Evolutionary conservation across 176 grass and related monocot species (phyloP).

Genomic region (Triticum dicoccoides): DNA sequence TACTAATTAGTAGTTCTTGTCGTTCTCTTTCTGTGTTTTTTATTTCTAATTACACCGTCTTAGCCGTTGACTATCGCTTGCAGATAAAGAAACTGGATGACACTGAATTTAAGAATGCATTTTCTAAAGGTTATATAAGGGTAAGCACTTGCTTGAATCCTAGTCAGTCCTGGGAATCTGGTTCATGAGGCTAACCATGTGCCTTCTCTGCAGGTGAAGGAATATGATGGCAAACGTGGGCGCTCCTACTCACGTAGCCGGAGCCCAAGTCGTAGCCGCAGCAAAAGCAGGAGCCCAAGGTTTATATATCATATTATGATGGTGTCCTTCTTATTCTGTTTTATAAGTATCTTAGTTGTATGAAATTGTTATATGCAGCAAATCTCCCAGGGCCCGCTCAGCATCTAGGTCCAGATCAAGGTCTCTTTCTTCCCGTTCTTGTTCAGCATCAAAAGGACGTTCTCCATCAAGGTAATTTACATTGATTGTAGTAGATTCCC

Average conservation of each 20-base stretch:
- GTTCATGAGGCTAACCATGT: background rate
- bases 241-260: conserved; percentile 55
- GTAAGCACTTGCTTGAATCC: conserved; percentile 34
- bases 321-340: background rate
- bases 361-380: conserved; percentile 38
- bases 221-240: conserved; percentile 59
- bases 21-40: background rate
- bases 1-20: background rate
- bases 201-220: conserved; percentile 59
- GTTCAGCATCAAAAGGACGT: conserved; percentile 46
- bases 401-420: conserved; percentile 58
- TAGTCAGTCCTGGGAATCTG: background rate
- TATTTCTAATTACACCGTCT: conserved; percentile 5
- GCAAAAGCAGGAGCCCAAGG: conserved; percentile 63
- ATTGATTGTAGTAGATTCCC: background rate
- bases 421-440: conserved; percentile 60
- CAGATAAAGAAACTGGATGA: conserved; percentile 97
- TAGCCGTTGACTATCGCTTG: conserved; percentile 20
- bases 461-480: conserved; percentile 48
- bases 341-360: background rate
- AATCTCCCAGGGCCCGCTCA: conserved; percentile 51
- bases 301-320: background rate
- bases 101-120: conserved; percentile 94
- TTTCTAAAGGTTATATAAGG: conserved; percentile 87
- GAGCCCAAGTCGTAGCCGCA: conserved; percentile 55